Evolutionary conservation across 192 early-diverging fungal genomes (phyloP).

Genomic region (Backusella australiensis): DNA sequence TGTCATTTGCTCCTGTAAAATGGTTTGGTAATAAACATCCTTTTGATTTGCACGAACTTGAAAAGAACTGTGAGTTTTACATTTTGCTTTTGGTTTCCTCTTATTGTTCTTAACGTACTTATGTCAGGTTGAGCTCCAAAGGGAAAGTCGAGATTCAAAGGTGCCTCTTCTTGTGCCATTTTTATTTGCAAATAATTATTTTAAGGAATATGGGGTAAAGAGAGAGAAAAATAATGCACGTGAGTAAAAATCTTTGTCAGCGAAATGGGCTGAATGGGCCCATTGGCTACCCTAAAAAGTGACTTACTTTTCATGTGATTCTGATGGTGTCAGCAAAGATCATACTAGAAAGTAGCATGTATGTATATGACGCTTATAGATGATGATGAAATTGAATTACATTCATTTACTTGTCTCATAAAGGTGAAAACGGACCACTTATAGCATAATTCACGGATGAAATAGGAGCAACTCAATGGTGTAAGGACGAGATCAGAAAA

Average conservation of each 20-base stretch:
- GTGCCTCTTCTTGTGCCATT: constrained; percentile 1
- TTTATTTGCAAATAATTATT: not conserved
- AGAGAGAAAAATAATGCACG: not conserved
- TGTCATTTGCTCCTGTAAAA: constrained; percentile 60
- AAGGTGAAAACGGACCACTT: too few species aligned
- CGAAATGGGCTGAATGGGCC: not conserved
- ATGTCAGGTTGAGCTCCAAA: constrained; percentile 79
- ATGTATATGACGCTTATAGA: too few species aligned
- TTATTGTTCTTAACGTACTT: constrained; percentile 34
- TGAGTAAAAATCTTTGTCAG: constrained; percentile 10
- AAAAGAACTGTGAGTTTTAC: not conserved
- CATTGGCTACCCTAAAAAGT: not conserved
- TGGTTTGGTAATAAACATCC: constrained; percentile 78
- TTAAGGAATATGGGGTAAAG: not conserved
- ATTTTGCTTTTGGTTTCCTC: not conserved
- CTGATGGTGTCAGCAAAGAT: too few species aligned
- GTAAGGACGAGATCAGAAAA: too few species aligned
- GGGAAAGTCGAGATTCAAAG: constrained; percentile 50
- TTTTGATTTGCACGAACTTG: constrained; percentile 86
- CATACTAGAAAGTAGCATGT: too few species aligned
- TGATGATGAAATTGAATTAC: too few species aligned
- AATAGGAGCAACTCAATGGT: too few species aligned
- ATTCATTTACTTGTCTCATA: too few species aligned
- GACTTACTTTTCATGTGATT: too few species aligned
- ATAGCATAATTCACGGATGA: too few species aligned